These are phyloP conservation scores for Typha latifolia DNA, from an alignment of 176 grass and related monocot species.

Conservation along the genomic window DNA sequence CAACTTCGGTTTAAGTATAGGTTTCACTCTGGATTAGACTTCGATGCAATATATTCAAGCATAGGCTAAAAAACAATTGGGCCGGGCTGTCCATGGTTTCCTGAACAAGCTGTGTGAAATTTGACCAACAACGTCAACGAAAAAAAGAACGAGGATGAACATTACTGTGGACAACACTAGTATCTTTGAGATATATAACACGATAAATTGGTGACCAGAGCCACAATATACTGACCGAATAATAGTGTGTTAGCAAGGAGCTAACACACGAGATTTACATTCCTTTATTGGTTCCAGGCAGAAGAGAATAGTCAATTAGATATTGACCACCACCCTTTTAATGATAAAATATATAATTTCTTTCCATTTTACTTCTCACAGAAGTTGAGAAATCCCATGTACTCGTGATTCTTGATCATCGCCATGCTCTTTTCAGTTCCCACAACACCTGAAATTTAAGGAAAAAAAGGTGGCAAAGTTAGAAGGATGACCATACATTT, in stretches of 20 bases:
- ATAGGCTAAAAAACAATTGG: too few species aligned
- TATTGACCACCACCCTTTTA: constrained; percentile 41
- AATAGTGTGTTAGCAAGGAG: not conserved
- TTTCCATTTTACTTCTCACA: constrained; percentile 26
- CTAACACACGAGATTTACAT: not conserved
- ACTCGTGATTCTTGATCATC: constrained; percentile 81
- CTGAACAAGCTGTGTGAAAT: too few species aligned
- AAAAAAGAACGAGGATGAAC: too few species aligned
- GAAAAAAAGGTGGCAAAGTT: not conserved
- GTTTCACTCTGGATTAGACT: too few species aligned
- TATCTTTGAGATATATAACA: too few species aligned
- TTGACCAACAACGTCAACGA: too few species aligned
- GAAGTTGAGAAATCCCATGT: constrained; percentile 91
- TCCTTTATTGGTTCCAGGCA: not conserved
- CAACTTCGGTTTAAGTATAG: too few species aligned
- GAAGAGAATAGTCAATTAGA: constrained; percentile 50
- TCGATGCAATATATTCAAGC: too few species aligned
- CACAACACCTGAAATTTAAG: constrained; percentile 58
- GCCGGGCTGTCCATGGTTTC: too few species aligned
- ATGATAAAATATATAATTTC: not conserved
- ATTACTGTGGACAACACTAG: too few species aligned
- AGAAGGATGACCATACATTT: not conserved
- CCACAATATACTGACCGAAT: not conserved
- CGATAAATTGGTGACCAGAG: not conserved
- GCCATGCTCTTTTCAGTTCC: constrained; percentile 59